Evolutionary conservation across 148 eudicot genomes (phyloP).

Genomic region (Amaranthus palmeri): DNA sequence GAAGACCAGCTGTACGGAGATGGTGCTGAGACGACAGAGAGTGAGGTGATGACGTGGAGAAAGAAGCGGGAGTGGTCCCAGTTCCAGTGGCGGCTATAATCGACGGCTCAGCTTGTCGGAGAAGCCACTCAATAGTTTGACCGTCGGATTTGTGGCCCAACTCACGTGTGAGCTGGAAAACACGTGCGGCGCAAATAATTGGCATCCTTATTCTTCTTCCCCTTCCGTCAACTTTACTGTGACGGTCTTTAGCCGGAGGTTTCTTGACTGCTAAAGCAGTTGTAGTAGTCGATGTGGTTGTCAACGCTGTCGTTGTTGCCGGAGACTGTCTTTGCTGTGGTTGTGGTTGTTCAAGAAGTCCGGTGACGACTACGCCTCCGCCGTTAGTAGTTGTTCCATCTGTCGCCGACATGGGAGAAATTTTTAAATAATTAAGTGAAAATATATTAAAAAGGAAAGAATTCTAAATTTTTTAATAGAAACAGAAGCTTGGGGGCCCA

Average conservation of each 20-base stretch:
- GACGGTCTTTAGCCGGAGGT: conserved; percentile 66
- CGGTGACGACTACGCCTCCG: conserved; percentile 11
- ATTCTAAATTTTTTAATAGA: too few species aligned
- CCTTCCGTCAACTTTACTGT: conserved; percentile 73
- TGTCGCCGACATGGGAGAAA: conserved; percentile 43
- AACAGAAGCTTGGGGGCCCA: conserved; percentile 1
- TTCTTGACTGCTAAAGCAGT: conserved; percentile 40
- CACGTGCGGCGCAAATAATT: conserved; percentile 77
- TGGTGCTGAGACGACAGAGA: conserved; percentile 19
- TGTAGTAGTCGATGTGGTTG: neutral
- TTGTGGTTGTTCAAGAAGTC: conserved; percentile 20
- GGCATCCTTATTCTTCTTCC: conserved; percentile 78
- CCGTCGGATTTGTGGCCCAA: conserved; percentile 80
- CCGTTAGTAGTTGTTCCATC: conserved; percentile 30
- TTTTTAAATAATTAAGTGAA: neutral
- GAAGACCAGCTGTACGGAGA: neutral
- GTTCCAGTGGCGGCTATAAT: conserved; percentile 77
- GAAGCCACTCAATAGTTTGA: conserved; percentile 78
- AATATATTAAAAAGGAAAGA: neutral
- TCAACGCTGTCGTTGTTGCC: neutral
- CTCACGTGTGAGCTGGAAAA: conserved; percentile 69
- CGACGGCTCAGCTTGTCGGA: conserved; percentile 76
- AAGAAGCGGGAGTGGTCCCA: conserved; percentile 60
- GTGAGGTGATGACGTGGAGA: conserved; percentile 47
- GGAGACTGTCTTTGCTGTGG: conserved; percentile 16